Conservation (phyloP, 768 basidiomycete species). For the Clathrus columnatus region DNA sequence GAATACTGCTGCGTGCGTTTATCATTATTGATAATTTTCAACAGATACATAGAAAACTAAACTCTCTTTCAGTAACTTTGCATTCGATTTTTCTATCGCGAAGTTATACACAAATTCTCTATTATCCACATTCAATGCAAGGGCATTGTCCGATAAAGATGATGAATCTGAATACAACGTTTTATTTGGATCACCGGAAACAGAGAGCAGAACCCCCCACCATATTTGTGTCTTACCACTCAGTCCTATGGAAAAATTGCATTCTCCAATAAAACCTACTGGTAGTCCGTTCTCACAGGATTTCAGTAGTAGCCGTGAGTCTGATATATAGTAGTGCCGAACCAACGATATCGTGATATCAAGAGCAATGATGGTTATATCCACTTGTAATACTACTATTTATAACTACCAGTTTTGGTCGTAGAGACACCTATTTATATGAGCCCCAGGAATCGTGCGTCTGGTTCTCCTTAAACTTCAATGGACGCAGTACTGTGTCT, state of each 20-base stretch:
- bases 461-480: too few relatives aligned
- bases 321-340: too few relatives aligned
- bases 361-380: too few relatives aligned
- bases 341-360: too few relatives aligned
- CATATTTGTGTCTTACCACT: background rate
- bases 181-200: background rate
- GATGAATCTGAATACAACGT: background rate
- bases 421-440: too few relatives aligned
- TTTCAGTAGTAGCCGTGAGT: background rate
- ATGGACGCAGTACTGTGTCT: too few relatives aligned
- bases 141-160: slow-evolving; percentile 10
- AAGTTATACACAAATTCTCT: slow-evolving; percentile 27
- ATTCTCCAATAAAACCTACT: background rate
- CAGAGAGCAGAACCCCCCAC: background rate
- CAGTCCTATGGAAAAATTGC: background rate
- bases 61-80: slow-evolving; percentile 19
- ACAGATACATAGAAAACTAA: background rate
- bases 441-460: too few relatives aligned
- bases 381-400: too few relatives aligned
- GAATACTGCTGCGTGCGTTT: too few relatives aligned
- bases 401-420: too few relatives aligned
- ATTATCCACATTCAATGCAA: slow-evolving; percentile 21
- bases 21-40: too few relatives aligned
- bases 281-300: background rate
- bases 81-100: slow-evolving; percentile 24